Percentiles rank a stretch among this genome's conserved stretches.
Conservation (phyloP, 2,329 filamentous ascomycete genomes). For the Colletotrichum navitas region DNA sequence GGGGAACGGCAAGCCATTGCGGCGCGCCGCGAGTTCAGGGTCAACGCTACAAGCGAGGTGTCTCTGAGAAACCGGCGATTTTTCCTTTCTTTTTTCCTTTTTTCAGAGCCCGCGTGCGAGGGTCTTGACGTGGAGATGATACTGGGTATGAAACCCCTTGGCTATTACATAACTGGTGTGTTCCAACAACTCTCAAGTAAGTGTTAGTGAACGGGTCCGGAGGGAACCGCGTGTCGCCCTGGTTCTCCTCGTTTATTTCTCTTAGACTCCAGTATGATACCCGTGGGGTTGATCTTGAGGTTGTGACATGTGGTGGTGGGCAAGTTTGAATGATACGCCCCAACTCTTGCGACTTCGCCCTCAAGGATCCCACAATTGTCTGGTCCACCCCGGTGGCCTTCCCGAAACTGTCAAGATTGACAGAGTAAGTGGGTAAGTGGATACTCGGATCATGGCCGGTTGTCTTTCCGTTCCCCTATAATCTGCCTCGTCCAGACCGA, state of each 20-base stretch:
- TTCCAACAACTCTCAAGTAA: constrained; percentile 14
- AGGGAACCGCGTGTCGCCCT: constrained; percentile 15
- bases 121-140: background rate
- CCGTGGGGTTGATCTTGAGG: background rate
- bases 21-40: no score
- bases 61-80: background rate
- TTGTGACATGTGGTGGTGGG: background rate
- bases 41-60: no score
- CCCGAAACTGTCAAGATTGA: constrained; percentile 23
- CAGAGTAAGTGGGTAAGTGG: constrained; percentile 7
- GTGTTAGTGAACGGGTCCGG: background rate
- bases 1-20: background rate
- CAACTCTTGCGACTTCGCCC: constrained; percentile 10
- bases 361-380: constrained; percentile 5
- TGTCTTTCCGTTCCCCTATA: constrained; percentile 14
- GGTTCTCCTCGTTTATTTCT: background rate
- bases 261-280: background rate
- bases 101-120: background rate
- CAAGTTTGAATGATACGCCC: background rate
- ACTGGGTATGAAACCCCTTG: background rate
- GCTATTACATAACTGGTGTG: background rate
- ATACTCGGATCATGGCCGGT: constrained; percentile 9
- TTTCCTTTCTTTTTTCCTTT: no score
- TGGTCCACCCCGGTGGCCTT: background rate
- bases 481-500: constrained; percentile 2